Conservation (phyloP, 1,139 yeast species). For the Hemisphaericaspora lyxosophila region DNA sequence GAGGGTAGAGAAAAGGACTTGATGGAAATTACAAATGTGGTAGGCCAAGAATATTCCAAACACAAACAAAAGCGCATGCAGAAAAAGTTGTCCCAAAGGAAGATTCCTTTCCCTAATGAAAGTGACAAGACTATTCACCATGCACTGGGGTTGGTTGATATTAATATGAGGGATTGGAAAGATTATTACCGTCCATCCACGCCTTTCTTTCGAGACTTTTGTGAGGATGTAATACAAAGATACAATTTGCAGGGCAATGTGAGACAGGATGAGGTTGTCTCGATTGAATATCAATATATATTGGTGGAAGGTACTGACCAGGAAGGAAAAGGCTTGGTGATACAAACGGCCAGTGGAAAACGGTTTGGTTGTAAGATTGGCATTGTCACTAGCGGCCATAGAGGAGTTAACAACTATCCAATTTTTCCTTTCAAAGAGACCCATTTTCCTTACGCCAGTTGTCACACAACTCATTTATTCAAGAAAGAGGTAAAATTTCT, state of each 20-base stretch:
- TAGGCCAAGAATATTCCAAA: slow-evolving; percentile 47
- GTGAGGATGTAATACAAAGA: slow-evolving; percentile 34
- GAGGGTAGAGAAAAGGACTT: slow-evolving; percentile 34
- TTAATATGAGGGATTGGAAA: slow-evolving; percentile 47
- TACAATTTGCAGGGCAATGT: slow-evolving; percentile 32
- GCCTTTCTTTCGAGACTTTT: slow-evolving; percentile 38
- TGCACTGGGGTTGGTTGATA: slow-evolving; percentile 35
- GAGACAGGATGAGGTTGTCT: slow-evolving; percentile 34
- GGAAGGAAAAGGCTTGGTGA: slow-evolving; percentile 30
- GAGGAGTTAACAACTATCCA: slow-evolving; percentile 39
- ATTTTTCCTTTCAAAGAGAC: slow-evolving; percentile 24
- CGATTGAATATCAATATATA: slow-evolving; percentile 31
- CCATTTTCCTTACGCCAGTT: slow-evolving; percentile 30
- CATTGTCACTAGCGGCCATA: slow-evolving; percentile 43
- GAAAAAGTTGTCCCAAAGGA: slow-evolving; percentile 16
- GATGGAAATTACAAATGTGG: slow-evolving; percentile 46
- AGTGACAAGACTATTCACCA: slow-evolving; percentile 21
- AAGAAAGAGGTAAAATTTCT: slow-evolving; percentile 25
- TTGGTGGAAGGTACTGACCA: slow-evolving; percentile 23
- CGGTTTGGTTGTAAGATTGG: slow-evolving; percentile 36
- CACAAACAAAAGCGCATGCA: slow-evolving; percentile 40
- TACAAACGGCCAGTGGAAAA: slow-evolving; percentile 28
- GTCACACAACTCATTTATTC: slow-evolving; percentile 48
- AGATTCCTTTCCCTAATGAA: slow-evolving; percentile 17
- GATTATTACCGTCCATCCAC: slow-evolving; percentile 51